phyloP scores from a whole-genome alignment of 108 stramenopile species.

The Nannochloropsis gaditana region DNA sequence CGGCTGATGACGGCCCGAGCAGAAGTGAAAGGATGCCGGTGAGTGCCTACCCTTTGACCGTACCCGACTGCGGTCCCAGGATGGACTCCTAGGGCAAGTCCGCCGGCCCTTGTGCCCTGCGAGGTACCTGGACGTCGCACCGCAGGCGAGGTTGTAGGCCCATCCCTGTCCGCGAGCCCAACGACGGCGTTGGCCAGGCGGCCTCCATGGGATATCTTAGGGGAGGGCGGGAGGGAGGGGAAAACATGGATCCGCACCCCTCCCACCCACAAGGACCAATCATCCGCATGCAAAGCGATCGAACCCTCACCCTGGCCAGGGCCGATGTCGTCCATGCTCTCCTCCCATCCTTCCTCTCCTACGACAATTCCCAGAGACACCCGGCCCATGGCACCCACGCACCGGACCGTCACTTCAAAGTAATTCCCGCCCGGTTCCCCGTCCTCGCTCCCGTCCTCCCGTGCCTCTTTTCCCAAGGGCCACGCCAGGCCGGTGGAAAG shows the following conservation, averaged over 20 bases:
- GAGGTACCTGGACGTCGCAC: too few species aligned
- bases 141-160: too few species aligned
- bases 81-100: too few species aligned
- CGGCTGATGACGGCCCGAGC: too few species aligned
- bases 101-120: too few species aligned
- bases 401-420: background rate
- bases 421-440: background rate
- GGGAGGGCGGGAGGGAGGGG: background rate
- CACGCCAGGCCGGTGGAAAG: background rate
- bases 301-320: background rate
- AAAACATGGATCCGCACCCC: background rate
- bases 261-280: background rate
- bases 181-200: too few species aligned
- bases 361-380: background rate
- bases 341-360: background rate
- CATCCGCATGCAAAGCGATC: background rate
- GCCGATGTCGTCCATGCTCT: background rate
- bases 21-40: too few species aligned
- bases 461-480: background rate
- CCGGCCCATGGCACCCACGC: background rate
- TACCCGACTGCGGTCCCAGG: too few species aligned
- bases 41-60: too few species aligned
- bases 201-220: background rate
- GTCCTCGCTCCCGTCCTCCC: background rate
- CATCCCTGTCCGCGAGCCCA: too few species aligned